Base-by-base conservation (phyloP, 1,139 yeast genomes). In the Taphrina wiesneri region DNA sequence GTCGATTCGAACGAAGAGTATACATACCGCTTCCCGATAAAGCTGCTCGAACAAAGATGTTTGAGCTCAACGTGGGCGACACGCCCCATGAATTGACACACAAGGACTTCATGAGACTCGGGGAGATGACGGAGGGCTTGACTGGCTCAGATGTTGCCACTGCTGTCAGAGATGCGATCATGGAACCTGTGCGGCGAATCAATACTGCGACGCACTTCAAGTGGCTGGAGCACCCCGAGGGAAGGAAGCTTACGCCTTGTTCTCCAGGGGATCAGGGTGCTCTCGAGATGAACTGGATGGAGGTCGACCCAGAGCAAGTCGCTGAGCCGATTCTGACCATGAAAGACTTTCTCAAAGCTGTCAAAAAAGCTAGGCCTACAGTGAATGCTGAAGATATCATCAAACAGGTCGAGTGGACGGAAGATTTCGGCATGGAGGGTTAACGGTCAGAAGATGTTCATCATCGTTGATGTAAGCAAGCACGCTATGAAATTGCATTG, bases 91-190 rank as follows among this genome's bases (percentile, higher is more conserved):
- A 85, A 52, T 81, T 96, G 70, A 80, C 86, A 0, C 81, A 85
- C 49, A 86, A 85, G 66, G 98, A 95, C 75, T 90, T 83, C 74
- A 83, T 86, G 70, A 80, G 86, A 2, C 81, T 95, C 70, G 97
- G 96, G 0, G 91, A 88, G 69, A 87, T 93, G 93, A 93, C 99
- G 0, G 96, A 90, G 7, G 99, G 99, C 11, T 93, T 93, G 76
- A 90, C 97, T 0, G 99, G 99, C 65, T 96, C 93, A 75, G 99
- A 95, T 82, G 84, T 95, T 47, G 95, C 98, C 0, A 97, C 93
- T 51, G 96, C 92, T 19, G 99, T 95, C 5, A 85, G 96, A 73
- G 99, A 95, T 77, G 98, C 99, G 0, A 80, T 95, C 70, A 95
- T 95, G 99, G 96, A 92, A 76, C 99, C 99, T 1, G 90, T 95